Evolutionary conservation across 2,329 filamentous ascomycete species (phyloP), one percentile per base, ranked within the genome.

Genomic region (Diaporthe vaccinii): DNA sequence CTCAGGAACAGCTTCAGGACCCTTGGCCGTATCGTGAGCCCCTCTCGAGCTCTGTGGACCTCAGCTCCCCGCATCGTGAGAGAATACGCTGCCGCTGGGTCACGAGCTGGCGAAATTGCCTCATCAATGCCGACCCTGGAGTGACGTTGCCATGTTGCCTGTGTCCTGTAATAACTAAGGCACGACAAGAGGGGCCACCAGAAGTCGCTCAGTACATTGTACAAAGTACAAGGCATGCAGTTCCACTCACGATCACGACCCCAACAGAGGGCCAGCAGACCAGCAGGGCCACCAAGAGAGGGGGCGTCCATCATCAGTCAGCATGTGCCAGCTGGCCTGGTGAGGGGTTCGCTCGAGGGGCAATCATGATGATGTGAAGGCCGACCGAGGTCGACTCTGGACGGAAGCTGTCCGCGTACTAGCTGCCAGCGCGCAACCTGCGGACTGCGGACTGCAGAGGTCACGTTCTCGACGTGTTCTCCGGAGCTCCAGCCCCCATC

Each of bases 391-490:
- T 53, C 59, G 25, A 51, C 14, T n/a, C 49, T 59, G 57, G 31
- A 59, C 71, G 71, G 71, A 73, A 73, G 25, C 58, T 73, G 71
- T 17, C 71, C 71, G 71, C 58, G 58, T 41, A n/a, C 58, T 62
- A n/a, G 55, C 57, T 57, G 51, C 67, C 67, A 70, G 36, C 67
- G 55, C 34, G 34, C 34, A 34, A 34, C 34, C 34, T 34, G 34
- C 34, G 17, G n/a, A 20, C 5, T 36, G 39, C 68, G 15, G 41
- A 20, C 55, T 44, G 34, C 70, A 39, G 58, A 65, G 71, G 71
- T 73, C 71, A 73, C 71, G 71, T 65, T 73, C 58, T 73, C 71
- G 58, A 73, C 58, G 71, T 73, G 71, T 73, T 73, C 71, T 39
- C 49, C 57, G 39, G 69, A 25, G 20, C 34, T 72, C 69, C 58